These are phyloP conservation scores for Lachnellula cervina DNA, from an alignment of 2,329 filamentous ascomycete species.

Conservation along the genomic window DNA sequence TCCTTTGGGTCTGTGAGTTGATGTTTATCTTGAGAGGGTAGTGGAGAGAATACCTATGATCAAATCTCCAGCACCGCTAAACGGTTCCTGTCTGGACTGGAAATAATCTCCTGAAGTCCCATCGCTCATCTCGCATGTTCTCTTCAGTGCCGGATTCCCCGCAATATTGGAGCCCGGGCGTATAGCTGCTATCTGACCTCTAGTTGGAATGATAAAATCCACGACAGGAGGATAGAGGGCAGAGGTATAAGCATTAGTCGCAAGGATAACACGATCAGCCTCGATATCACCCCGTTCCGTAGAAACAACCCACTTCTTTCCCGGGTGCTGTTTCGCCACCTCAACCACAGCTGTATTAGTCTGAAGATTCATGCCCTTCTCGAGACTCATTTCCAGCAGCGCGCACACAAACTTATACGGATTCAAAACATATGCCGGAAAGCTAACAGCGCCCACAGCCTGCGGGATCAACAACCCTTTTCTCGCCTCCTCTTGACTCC, in stretches of 20 bases:
- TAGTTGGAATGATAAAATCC: conserved; percentile 40
- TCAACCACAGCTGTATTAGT: conserved; percentile 21
- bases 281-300: conserved; percentile 40
- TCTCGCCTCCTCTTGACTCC: conserved; percentile 37
- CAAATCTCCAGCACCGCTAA: conserved; percentile 27
- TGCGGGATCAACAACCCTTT: conserved; percentile 13
- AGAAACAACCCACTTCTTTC: conserved; percentile 32
- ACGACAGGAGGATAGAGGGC: conserved; percentile 39
- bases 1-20: conserved; percentile 12
- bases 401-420: conserved; percentile 23
- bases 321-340: conserved; percentile 17
- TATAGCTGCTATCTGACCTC: conserved; percentile 45
- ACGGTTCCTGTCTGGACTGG: conserved; percentile 26
- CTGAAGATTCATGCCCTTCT: conserved; percentile 25
- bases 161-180: conserved; percentile 26
- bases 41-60: conserved; percentile 13
- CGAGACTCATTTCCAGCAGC: conserved; percentile 16
- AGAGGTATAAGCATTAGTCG: conserved; percentile 49
- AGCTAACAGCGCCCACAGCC: conserved; percentile 15
- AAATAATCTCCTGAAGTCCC: conserved; percentile 32
- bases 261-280: conserved; percentile 42
- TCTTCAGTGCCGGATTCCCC: conserved; percentile 20
- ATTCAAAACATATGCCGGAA: conserved; percentile 36
- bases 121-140: conserved; percentile 19
- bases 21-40: not conserved